phyloP scores from a whole-genome alignment of 352 stramenopile species.

The Phytopythium montanum region DNA sequence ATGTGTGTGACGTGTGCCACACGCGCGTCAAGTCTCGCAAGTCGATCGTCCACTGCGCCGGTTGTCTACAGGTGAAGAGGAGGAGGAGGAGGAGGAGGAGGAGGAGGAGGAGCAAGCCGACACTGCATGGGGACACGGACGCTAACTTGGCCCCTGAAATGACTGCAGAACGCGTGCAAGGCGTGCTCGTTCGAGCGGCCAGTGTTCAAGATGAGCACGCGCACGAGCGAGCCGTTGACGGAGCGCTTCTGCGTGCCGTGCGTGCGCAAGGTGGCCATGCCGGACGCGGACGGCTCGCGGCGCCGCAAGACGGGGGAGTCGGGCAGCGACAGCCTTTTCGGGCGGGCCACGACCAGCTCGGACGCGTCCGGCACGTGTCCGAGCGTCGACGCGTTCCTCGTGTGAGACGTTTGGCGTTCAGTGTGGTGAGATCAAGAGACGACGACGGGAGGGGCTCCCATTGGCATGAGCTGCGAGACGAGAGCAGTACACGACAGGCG shows the following conservation, averaged over 20 bases:
- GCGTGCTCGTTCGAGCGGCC: conserved; percentile 19
- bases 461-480: background rate
- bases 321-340: background rate
- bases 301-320: conserved; percentile 9
- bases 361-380: conserved; percentile 4
- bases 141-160: background rate
- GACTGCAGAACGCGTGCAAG: conserved; percentile 24
- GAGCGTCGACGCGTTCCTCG: conserved; percentile 16
- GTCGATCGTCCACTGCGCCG: conserved; percentile 17
- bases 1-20: conserved; percentile 27
- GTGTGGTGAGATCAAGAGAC: background rate
- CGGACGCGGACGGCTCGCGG: background rate
- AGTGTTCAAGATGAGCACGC: conserved; percentile 22
- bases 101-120: background rate
- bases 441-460: background rate
- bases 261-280: conserved; percentile 18
- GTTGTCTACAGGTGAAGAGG: conserved; percentile 21
- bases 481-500: background rate
- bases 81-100: background rate
- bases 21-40: conserved; percentile 13
- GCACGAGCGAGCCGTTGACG: conserved; percentile 15
- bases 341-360: conserved; percentile 6
- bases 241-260: conserved; percentile 29
- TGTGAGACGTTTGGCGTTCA: conserved; percentile 8
- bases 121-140: background rate